Evolutionary conservation across 257 asterid genomes (phyloP).

Genomic region (Fraxinus cuspidata): DNA sequence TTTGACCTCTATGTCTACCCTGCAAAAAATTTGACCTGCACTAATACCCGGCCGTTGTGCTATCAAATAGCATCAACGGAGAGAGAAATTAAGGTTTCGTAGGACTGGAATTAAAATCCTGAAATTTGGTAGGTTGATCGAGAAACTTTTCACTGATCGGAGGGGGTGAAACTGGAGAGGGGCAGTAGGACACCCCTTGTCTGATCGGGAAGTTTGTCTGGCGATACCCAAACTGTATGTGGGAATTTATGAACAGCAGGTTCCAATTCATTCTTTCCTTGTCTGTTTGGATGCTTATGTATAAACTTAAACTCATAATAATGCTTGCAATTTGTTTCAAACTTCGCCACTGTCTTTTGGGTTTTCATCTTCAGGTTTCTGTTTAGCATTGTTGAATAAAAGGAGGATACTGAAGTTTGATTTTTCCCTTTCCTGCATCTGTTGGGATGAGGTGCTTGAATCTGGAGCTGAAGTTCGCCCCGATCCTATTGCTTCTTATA

Average conservation of each 20-base stretch:
- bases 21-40: neutral
- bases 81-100: conserved; percentile 14
- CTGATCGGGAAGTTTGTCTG: conserved; percentile 49
- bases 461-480: conserved; percentile 33
- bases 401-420: conserved; percentile 19
- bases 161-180: conserved; percentile 24
- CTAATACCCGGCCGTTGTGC: conserved; percentile 21
- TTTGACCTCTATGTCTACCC: too few species aligned
- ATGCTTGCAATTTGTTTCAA: conserved; percentile 26
- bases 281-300: conserved; percentile 6
- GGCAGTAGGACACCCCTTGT: conserved; percentile 32
- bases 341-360: conserved; percentile 10
- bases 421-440: neutral
- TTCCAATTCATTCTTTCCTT: conserved; percentile 32
- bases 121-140: conserved; percentile 20
- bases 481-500: conserved; percentile 48
- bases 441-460: conserved; percentile 51
- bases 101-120: neutral
- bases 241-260: conserved; percentile 60
- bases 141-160: conserved; percentile 40
- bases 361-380: conserved; percentile 19
- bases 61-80: conserved; percentile 20
- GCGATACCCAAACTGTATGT: conserved; percentile 38
- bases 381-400: conserved; percentile 11
- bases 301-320: neutral